phyloP scores from a whole-genome alignment of 2,329 filamentous ascomycete species.

The Xylariales sp. region DNA sequence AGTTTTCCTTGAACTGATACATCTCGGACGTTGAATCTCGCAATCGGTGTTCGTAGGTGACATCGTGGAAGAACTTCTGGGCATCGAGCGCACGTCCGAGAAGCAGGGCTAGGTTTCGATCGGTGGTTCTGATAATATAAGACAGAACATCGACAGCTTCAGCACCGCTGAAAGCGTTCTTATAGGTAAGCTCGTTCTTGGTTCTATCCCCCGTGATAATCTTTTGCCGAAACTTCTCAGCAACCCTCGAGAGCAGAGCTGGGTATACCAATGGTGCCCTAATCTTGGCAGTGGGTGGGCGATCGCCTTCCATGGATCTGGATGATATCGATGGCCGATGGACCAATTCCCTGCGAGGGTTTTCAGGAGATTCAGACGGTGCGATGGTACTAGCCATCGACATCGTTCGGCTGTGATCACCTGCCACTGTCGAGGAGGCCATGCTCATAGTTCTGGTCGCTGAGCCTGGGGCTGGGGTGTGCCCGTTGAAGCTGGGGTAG shows the following conservation, averaged over 20 bases:
- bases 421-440: conserved; percentile 46
- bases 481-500: conserved; percentile 31
- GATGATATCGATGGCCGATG: conserved; percentile 55
- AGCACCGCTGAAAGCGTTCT: conserved; percentile 91
- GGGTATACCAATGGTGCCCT: conserved; percentile 87
- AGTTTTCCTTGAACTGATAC: conserved; percentile 92
- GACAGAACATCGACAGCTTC: conserved; percentile 94
- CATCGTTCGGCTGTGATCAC: conserved; percentile 64
- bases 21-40: conserved; percentile 93
- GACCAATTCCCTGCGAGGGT: conserved; percentile 45
- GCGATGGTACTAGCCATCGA: conserved; percentile 87
- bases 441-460: conserved; percentile 60
- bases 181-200: conserved; percentile 96
- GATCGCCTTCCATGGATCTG: conserved; percentile 49
- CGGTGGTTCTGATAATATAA: conserved; percentile 95
- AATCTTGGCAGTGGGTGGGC: conserved; percentile 57
- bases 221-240: conserved; percentile 85
- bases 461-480: conserved; percentile 43
- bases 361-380: conserved; percentile 57
- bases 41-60: conserved; percentile 93
- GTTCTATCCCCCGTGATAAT: conserved; percentile 82
- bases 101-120: conserved; percentile 87
- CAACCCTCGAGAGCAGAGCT: conserved; percentile 87
- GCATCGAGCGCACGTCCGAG: conserved; percentile 90
- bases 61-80: conserved; percentile 99